These are phyloP conservation scores for Scedosporium dehoogii DNA, from an alignment of 2,329 filamentous ascomycete species.

Conservation along the genomic window DNA sequence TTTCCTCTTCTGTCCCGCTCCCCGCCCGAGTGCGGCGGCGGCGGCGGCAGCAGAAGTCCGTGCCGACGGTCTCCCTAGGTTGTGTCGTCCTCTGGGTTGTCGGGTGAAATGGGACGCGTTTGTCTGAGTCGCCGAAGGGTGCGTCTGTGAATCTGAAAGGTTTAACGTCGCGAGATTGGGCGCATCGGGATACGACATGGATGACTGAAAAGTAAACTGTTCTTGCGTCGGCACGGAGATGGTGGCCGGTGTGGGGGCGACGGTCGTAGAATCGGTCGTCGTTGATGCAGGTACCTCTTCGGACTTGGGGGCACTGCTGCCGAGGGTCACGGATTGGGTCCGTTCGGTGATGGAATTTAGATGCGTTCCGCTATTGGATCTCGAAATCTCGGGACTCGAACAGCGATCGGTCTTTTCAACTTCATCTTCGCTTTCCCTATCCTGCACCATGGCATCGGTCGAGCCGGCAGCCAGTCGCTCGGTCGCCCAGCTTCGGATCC, in stretches of 20 bases:
- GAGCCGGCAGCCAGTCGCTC: constrained; percentile 52
- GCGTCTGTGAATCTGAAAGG: constrained; percentile 40
- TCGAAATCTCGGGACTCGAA: constrained; percentile 48
- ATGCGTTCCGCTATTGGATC: constrained; percentile 16
- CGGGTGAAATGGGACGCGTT: constrained; percentile 18
- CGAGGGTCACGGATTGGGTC: constrained; percentile 14
- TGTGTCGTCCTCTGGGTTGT: constrained; percentile 17
- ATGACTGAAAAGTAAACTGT: constrained; percentile 60
- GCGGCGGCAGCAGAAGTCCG: constrained; percentile 17
- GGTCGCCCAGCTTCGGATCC: constrained; percentile 53
- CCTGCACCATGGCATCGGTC: constrained; percentile 40
- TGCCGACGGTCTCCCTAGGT: constrained; percentile 8
- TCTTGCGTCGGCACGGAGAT: constrained; percentile 42
- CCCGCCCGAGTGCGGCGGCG: constrained; percentile 38
- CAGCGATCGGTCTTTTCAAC: constrained; percentile 49
- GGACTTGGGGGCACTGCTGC: constrained; percentile 15
- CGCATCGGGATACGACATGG: constrained; percentile 36
- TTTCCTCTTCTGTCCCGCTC: constrained; percentile 62
- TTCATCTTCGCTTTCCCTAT: constrained; percentile 61
- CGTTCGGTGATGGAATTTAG: constrained; percentile 11
- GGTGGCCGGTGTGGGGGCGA: constrained; percentile 9
- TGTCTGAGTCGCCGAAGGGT: constrained; percentile 24
- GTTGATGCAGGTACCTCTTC: constrained; percentile 23
- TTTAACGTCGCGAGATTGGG: constrained; percentile 52
- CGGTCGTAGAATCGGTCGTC: constrained; percentile 20